Evolutionary conservation across 345 rosid genomes (phyloP).

Genomic region (Eucalyptus marginata): DNA sequence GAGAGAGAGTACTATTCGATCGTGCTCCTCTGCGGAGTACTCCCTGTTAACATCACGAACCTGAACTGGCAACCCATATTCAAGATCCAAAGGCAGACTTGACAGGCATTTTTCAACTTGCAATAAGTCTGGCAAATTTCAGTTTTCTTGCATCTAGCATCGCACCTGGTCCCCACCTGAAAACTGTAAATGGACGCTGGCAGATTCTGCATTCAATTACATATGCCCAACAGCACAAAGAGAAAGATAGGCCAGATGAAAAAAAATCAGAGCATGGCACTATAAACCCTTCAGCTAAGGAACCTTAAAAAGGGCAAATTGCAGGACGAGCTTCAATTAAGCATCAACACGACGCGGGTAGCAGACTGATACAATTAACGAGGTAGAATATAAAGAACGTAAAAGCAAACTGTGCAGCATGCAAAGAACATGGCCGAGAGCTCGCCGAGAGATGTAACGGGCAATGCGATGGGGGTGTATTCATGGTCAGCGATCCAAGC

Average conservation of each 20-base stretch:
- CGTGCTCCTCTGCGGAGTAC: slow-evolving; percentile 90
- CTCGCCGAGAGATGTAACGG: background rate
- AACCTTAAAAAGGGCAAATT: background rate
- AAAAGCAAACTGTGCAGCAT: background rate
- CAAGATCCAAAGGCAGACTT: slow-evolving; percentile 93
- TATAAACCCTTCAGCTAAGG: background rate
- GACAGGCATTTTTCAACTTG: slow-evolving; percentile 82
- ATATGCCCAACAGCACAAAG: background rate
- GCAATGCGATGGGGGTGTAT: background rate
- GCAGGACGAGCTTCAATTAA: background rate
- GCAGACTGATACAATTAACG: background rate
- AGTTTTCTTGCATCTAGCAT: slow-evolving; percentile 78
- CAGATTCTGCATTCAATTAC: slow-evolving; percentile 52
- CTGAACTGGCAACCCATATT: slow-evolving; percentile 90
- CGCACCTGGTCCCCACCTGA: slow-evolving; percentile 90
- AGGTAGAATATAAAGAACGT: background rate
- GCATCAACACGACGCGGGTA: background rate
- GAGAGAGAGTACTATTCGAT: slow-evolving; percentile 39
- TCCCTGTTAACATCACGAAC: slow-evolving; percentile 82
- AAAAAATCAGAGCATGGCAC: background rate
- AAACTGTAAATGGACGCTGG: slow-evolving; percentile 83
- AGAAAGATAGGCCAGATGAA: background rate
- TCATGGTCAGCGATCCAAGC: background rate
- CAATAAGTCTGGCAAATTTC: slow-evolving; percentile 87
- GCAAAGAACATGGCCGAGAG: background rate